A percentile compares a stretch with the other conserved stretches of the same genome.
These are phyloP conservation scores for Juglanconis oblonga DNA, from an alignment of 2,329 filamentous ascomycete species.

Conservation along the genomic window DNA sequence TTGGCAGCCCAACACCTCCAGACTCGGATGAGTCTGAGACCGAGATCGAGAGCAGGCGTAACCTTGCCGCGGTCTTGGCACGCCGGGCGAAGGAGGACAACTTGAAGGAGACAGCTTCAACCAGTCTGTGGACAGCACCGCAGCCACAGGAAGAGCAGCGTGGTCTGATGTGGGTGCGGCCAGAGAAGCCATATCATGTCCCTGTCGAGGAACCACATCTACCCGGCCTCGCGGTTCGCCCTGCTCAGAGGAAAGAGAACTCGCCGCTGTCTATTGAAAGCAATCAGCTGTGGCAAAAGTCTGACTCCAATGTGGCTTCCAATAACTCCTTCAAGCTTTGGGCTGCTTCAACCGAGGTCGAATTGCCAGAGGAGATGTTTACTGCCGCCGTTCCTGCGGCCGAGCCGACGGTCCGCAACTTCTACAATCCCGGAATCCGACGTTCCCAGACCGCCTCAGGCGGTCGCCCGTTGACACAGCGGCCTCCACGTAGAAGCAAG, in stretches of 20 bases:
- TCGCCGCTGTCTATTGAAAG: constrained; percentile 35
- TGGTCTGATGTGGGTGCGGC: constrained; percentile 25
- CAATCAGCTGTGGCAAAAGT: constrained; percentile 38
- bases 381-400: not conserved
- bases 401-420: constrained; percentile 8
- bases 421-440: constrained; percentile 15
- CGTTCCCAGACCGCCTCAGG: constrained; percentile 23
- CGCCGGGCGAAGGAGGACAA: constrained; percentile 12
- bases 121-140: constrained; percentile 27
- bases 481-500: constrained; percentile 53
- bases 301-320: constrained; percentile 19
- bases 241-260: constrained; percentile 31
- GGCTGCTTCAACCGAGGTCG: constrained; percentile 20
- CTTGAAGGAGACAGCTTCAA: not conserved
- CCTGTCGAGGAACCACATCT: constrained; percentile 20
- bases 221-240: constrained; percentile 33
- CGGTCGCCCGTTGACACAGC: constrained; percentile 45
- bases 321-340: constrained; percentile 28
- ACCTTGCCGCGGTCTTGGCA: constrained; percentile 18
- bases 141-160: constrained; percentile 5
- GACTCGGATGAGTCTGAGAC: constrained; percentile 49
- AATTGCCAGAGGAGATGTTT: not conserved
- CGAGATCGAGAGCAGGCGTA: constrained; percentile 26
- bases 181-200: constrained; percentile 15
- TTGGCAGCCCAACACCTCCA: constrained; percentile 53